Evolutionary conservation across 2,329 filamentous ascomycete species (phyloP).

Genomic region (Phialophora expanda): DNA sequence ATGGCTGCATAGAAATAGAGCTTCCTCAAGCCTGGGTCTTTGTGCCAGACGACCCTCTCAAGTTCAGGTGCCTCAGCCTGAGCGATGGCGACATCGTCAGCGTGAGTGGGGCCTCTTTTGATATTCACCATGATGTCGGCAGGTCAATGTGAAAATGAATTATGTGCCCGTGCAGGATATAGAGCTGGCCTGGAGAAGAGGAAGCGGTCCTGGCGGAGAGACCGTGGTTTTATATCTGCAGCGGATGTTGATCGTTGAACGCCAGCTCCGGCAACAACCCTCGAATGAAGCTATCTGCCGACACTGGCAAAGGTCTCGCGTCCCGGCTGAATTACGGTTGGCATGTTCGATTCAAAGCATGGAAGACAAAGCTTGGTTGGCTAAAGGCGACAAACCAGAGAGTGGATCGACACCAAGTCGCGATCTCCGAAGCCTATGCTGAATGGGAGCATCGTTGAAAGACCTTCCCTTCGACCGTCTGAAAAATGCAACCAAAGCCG

Average conservation of each 20-base stretch:
- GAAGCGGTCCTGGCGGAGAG: neutral
- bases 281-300: slow-evolving; percentile 14
- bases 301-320: slow-evolving; percentile 1
- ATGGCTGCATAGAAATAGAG: slow-evolving; percentile 61
- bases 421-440: slow-evolving; percentile 5
- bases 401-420: slow-evolving; percentile 17
- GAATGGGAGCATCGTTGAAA: slow-evolving; percentile 2
- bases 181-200: neutral
- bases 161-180: neutral
- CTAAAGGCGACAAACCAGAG: slow-evolving; percentile 1
- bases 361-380: slow-evolving; percentile 14
- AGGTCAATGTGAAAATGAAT: neutral
- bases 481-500: slow-evolving; percentile 12
- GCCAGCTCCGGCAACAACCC: neutral
- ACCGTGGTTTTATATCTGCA: slow-evolving; percentile 7
- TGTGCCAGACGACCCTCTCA: slow-evolving; percentile 62
- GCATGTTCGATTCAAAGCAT: neutral
- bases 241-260: neutral
- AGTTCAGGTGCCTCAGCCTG: slow-evolving; percentile 57
- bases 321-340: slow-evolving; percentile 22
- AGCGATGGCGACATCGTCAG: slow-evolving; percentile 48
- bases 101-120: slow-evolving; percentile 21
- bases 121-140: slow-evolving; percentile 26
- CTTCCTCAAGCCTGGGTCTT: slow-evolving; percentile 61
- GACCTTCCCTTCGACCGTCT: slow-evolving; percentile 17